Evolutionary conservation across 768 basidiomycete genomes (phyloP).

Genomic region (Hydnomerulius pinastri): DNA sequence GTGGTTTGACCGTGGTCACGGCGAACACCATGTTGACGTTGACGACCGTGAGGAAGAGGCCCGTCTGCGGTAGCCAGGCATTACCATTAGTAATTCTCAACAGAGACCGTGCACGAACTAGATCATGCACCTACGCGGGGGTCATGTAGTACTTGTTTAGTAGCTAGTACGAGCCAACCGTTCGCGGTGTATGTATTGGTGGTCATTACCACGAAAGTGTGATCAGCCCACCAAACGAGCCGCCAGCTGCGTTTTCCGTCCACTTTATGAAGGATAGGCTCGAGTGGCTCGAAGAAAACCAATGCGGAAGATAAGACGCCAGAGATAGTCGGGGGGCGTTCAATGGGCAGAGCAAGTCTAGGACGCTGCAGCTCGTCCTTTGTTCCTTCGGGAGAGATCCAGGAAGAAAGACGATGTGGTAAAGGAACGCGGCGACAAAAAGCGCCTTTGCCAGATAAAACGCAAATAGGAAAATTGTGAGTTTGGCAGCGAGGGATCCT

Average conservation of each 20-base stretch:
- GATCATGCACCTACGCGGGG: conserved; percentile 25
- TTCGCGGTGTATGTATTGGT: conserved; percentile 14
- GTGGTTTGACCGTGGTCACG: conserved; percentile 22
- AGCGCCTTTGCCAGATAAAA: conserved; percentile 19
- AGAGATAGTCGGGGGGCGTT: neutral
- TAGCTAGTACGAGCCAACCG: conserved; percentile 25
- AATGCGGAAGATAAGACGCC: neutral
- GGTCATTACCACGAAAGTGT: conserved; percentile 23
- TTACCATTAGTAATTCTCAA: neutral
- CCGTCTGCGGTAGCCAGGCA: conserved; percentile 20
- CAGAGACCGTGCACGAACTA: no score
- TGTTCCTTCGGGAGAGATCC: conserved; percentile 33
- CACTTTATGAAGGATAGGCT: conserved; percentile 16
- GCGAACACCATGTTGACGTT: conserved; percentile 18
- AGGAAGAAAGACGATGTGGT: conserved; percentile 25
- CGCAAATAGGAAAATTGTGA: conserved; percentile 24
- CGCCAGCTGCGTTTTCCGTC: conserved; percentile 30
- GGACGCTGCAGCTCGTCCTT: conserved; percentile 16
- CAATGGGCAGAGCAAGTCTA: neutral
- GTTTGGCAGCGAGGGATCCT: conserved; percentile 30
- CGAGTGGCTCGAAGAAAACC: conserved; percentile 25
- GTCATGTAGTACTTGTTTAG: conserved; percentile 28
- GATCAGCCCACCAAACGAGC: conserved; percentile 29
- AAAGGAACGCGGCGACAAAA: conserved; percentile 19
- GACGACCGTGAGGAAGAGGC: conserved; percentile 22